These are phyloP conservation scores for Alternaria infectoria DNA, from an alignment of 2,329 filamentous ascomycete genomes.

Conservation along the genomic window DNA sequence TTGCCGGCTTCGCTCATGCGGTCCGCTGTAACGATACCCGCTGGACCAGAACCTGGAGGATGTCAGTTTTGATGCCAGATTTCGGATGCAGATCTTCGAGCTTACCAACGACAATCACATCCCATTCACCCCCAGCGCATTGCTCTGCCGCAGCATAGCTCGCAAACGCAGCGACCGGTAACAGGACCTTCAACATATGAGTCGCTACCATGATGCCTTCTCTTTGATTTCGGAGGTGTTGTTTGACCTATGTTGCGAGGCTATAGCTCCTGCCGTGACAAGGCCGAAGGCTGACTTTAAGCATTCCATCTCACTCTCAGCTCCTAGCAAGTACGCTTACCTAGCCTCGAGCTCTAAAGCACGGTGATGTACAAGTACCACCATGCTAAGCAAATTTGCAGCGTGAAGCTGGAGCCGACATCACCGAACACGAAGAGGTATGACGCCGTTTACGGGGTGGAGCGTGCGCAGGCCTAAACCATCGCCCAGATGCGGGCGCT, in stretches of 20 bases:
- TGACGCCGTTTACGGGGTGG: constrained; percentile 4
- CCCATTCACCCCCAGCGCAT: constrained; percentile 22
- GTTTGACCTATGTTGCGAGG: not conserved
- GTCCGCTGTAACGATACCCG: constrained; percentile 61
- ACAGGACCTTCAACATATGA: constrained; percentile 16
- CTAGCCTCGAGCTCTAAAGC: not conserved
- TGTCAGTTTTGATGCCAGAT: not conserved
- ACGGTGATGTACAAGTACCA: constrained; percentile 5
- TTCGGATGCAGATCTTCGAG: not conserved
- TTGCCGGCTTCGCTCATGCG: constrained; percentile 60
- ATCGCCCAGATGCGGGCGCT: not conserved
- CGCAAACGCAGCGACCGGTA: constrained; percentile 10
- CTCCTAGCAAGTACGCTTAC: not conserved
- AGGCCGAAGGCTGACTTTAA: constrained; percentile 8
- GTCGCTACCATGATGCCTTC: constrained; percentile 12
- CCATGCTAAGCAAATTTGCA: not conserved
- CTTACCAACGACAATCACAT: constrained; percentile 33
- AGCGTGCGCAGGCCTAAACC: constrained; percentile 9
- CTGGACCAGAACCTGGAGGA: constrained; percentile 54
- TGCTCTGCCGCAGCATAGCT: constrained; percentile 3
- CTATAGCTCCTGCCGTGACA: not conserved
- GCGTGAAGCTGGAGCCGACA: not conserved
- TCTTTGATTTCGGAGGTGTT: not conserved
- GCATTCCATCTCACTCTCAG: not conserved
- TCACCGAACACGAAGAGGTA: constrained; percentile 10